These are phyloP conservation scores for Pancytospora philotis DNA, from an alignment of 371 early-diverging fungal species.

Conservation along the genomic window DNA sequence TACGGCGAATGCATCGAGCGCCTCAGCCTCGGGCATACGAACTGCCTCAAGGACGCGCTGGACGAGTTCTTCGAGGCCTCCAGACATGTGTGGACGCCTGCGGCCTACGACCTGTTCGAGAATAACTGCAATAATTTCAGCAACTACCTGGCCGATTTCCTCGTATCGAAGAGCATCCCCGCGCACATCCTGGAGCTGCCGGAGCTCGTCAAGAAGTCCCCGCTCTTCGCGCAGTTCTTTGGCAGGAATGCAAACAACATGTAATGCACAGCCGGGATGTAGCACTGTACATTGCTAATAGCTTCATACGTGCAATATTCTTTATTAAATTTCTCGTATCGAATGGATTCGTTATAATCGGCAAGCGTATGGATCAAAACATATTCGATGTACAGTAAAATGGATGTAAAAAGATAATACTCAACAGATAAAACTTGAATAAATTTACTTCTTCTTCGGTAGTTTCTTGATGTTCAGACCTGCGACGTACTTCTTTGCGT, in stretches of 20 bases:
- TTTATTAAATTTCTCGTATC: not conserved
- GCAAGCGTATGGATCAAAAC: not conserved
- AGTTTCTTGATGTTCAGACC: constrained; percentile 33
- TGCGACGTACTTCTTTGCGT: constrained; percentile 42
- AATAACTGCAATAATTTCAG: constrained; percentile 60
- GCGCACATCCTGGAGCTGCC: constrained; percentile 55
- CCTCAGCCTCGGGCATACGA: constrained; percentile 46
- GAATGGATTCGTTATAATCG: not conserved
- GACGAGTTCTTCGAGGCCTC: constrained; percentile 31
- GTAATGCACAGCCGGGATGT: not conserved
- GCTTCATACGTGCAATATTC: not conserved
- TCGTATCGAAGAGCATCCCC: constrained; percentile 51
- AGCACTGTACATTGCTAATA: not conserved
- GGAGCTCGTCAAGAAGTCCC: constrained; percentile 19
- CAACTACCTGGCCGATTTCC: constrained; percentile 37
- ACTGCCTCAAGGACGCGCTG: constrained; percentile 36
- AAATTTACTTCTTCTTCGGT: constrained; percentile 21
- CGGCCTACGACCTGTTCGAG: constrained; percentile 53
- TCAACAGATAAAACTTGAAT: too few relatives aligned
- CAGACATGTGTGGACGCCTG: constrained; percentile 30
- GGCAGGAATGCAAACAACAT: not conserved
- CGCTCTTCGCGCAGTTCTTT: not conserved
- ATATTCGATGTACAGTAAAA: too few relatives aligned
- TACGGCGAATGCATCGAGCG: constrained; percentile 38
- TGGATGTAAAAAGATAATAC: not conserved